Percentiles rank a stretch among this genome's conserved stretches.
Conservation (phyloP, 495 filamentous ascomycete genomes). For the Penicillium chermesinum region DNA sequence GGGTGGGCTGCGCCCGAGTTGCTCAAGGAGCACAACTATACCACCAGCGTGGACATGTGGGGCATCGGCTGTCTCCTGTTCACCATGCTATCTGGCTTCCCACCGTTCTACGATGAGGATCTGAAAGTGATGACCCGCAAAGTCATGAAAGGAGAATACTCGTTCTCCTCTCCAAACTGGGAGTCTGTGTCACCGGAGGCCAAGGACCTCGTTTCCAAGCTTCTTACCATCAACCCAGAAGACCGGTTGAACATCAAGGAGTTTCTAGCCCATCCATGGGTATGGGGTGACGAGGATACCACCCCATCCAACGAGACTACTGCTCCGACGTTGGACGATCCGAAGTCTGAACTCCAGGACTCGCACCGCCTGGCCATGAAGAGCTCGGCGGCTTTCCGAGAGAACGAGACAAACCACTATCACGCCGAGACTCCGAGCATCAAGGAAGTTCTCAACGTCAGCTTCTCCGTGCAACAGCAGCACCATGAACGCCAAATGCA, state of each 20-base stretch:
- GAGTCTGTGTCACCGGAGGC: slow-evolving; percentile 85
- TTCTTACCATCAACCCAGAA: slow-evolving; percentile 76
- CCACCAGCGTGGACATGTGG: slow-evolving; percentile 95
- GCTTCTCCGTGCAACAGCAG: background rate
- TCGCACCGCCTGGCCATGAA: background rate
- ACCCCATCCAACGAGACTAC: slow-evolving; percentile 14
- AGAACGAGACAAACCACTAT: background rate
- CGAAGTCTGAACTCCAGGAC: too few relatives aligned
- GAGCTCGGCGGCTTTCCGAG: background rate
- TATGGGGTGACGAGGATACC: slow-evolving; percentile 59
- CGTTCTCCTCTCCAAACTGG: slow-evolving; percentile 92
- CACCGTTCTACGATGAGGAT: slow-evolving; percentile 89
- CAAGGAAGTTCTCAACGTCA: background rate
- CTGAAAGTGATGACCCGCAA: slow-evolving; percentile 87
- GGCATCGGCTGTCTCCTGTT: slow-evolving; percentile 87
- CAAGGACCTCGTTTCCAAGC: slow-evolving; percentile 62
- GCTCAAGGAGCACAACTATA: slow-evolving; percentile 88
- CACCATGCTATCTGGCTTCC: slow-evolving; percentile 84
- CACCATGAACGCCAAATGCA: background rate
- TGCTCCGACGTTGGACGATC: background rate
- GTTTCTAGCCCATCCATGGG: slow-evolving; percentile 67
- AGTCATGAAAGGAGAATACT: slow-evolving; percentile 82
- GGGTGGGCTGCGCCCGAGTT: slow-evolving; percentile 89
- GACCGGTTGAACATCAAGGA: slow-evolving; percentile 82
- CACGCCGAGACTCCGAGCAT: background rate